Evolutionary conservation across 179 eudicot genomes (phyloP).

Genomic region (Patellifolia procumbens): DNA sequence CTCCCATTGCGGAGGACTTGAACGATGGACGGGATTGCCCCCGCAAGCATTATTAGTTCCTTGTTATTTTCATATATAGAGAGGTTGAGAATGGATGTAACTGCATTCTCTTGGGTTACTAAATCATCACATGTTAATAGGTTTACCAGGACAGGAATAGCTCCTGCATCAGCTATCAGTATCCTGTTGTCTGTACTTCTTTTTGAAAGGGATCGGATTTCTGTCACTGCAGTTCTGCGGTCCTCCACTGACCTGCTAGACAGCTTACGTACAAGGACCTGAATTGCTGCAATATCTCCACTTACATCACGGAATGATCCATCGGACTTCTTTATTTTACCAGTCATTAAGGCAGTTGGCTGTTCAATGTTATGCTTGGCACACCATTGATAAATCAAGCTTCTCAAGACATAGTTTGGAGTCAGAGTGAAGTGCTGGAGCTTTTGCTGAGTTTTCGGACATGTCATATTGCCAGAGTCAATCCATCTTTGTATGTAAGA

Average conservation of each 20-base stretch:
- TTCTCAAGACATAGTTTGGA: constrained; percentile 45
- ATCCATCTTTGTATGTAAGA: constrained; percentile 57
- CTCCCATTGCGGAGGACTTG: constrained; percentile 48
- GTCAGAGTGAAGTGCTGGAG: constrained; percentile 45
- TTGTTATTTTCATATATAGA: constrained; percentile 49
- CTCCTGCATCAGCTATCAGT: constrained; percentile 54
- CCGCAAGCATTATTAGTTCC: constrained; percentile 50
- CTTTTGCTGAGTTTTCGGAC: constrained; percentile 52
- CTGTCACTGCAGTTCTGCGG: constrained; percentile 36
- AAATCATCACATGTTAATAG: constrained; percentile 41
- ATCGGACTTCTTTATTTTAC: constrained; percentile 49
- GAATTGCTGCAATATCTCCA: constrained; percentile 47
- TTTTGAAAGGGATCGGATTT: constrained; percentile 49
- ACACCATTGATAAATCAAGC: constrained; percentile 50
- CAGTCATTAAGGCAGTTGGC: constrained; percentile 45
- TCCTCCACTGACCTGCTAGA: constrained; percentile 38
- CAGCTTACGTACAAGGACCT: constrained; percentile 43
- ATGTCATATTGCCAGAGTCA: constrained; percentile 46
- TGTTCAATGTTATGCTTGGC: constrained; percentile 45
- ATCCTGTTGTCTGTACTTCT: constrained; percentile 50
- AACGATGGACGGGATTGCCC: constrained; percentile 49
- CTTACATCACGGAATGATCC: constrained; percentile 51
- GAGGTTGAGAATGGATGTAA: constrained; percentile 49
- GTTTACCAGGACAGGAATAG: constrained; percentile 44
- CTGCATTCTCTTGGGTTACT: constrained; percentile 50